Evolutionary conservation across 306 rosid genomes (phyloP).

Genomic region (Glycine latifolia): DNA sequence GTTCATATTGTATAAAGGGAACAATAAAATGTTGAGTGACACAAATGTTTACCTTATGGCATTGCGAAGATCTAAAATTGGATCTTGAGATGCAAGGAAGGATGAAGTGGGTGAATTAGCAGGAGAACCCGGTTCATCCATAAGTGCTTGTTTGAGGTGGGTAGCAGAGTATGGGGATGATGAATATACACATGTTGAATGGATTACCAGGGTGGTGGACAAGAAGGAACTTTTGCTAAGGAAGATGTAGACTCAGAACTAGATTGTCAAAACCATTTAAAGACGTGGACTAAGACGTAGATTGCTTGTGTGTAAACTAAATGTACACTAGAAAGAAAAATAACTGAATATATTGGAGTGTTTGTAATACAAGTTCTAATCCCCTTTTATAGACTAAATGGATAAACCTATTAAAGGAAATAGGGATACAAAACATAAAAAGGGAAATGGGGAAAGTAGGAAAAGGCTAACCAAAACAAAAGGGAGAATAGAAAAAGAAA

Average conservation of each 20-base stretch:
- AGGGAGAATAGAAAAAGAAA: background rate
- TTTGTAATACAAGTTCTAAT: background rate
- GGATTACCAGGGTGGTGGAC: background rate
- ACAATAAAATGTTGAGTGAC: background rate
- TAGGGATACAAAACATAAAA: background rate
- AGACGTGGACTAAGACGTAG: background rate
- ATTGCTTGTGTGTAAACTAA: background rate
- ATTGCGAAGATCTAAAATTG: background rate
- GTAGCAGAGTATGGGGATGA: background rate
- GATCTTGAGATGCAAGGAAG: background rate
- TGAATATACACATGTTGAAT: background rate
- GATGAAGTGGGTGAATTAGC: background rate
- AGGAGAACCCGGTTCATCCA: background rate
- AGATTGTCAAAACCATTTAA: background rate
- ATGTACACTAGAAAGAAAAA: background rate
- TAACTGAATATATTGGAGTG: background rate
- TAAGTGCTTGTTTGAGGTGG: background rate
- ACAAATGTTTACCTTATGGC: background rate
- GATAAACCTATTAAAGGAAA: background rate
- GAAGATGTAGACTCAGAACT: background rate
- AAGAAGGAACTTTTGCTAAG: background rate
- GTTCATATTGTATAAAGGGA: background rate
- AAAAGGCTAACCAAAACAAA: no score
- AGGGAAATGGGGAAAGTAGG: background rate
- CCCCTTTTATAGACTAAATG: background rate